Base-by-base conservation (phyloP, 2,329 filamentous ascomycete species). In the Paramyrothecium roridum region DNA sequence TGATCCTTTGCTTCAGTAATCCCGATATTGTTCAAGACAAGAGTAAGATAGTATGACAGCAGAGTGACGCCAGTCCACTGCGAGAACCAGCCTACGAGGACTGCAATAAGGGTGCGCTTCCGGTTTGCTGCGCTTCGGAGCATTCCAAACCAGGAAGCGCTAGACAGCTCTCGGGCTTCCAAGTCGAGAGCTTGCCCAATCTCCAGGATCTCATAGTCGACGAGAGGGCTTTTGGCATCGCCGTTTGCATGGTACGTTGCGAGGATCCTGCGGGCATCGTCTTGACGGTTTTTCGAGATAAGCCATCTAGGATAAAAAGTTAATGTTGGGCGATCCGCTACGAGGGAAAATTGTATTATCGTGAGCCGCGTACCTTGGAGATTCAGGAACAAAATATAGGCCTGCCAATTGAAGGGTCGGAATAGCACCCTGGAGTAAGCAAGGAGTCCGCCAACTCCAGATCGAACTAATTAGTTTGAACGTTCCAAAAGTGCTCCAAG, bases 21-120 rank as follows among this genome's bases (percentile, higher is more conserved):
- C 0, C 73, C 74, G 2, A 76, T 65, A 3, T 69, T 69, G n/a
- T 70, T 66, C 19, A 76, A 63, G 60, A 76, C 72, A 1, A 71
- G 65, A 0, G 68, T 69, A 1, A 76, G 65, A 49, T 74, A 75
- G 55, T 74, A 75, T 10, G 49, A 34, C 19, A 20, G 26, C 17
- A 51, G 16, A 40, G 26, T 30, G 33, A 37, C 37, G 13, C 49
- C 49, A 30, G 23, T 37, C 30, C 49, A 51, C n/a, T 51, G 49
- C 26, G 20, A n/a, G 20, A 51, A 10, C 19, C 33, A 33, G 16
- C 49, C 48, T 6, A 50, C 16, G 30, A 17, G 16, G 3, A 40
- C 21, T 19, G 49, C 30, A 33, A 51, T 51, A 33, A 51, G 33
- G 11, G 33, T 20, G n/a, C 49, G 26, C 8, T 51, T 34, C 20